Conservation (phyloP, 495 filamentous ascomycete genomes). For the Aspergillus indologenus region DNA sequence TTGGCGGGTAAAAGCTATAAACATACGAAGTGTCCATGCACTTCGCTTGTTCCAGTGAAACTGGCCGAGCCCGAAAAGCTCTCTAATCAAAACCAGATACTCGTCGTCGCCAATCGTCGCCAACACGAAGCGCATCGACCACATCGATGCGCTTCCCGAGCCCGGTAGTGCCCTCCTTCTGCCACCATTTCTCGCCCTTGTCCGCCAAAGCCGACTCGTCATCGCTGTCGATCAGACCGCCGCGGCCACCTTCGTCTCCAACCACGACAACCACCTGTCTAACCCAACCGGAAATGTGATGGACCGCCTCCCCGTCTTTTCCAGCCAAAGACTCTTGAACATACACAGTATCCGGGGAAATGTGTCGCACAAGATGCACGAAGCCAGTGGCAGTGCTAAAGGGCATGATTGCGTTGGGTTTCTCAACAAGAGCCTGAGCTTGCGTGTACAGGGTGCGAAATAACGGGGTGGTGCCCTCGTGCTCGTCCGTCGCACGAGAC, state of each 20-base stretch:
- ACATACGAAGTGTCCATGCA: constrained; percentile 23
- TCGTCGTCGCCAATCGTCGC: constrained; percentile 79
- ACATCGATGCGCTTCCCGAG: constrained; percentile 83
- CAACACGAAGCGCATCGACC: constrained; percentile 70
- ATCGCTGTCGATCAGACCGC: constrained; percentile 86
- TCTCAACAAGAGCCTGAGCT: constrained; percentile 72
- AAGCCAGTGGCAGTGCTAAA: constrained; percentile 77
- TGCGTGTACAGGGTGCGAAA: constrained; percentile 76
- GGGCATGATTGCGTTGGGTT: constrained; percentile 79
- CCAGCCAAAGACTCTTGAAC: constrained; percentile 77
- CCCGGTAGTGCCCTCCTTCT: constrained; percentile 74
- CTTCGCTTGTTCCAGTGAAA: constrained; percentile 27
- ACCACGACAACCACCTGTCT: constrained; percentile 81
- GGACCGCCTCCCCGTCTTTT: constrained; percentile 63
- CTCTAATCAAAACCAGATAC: constrained; percentile 67
- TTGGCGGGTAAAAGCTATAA: constrained; percentile 7
- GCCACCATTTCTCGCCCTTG: constrained; percentile 72
- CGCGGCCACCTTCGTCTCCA: constrained; percentile 77
- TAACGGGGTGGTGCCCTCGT: constrained; percentile 45
- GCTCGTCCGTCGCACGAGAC: constrained; percentile 37
- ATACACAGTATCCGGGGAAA: constrained; percentile 80
- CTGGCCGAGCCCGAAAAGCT: constrained; percentile 22
- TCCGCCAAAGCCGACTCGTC: constrained; percentile 65
- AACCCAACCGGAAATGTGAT: constrained; percentile 78
- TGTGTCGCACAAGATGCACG: constrained; percentile 77